Conservation (phyloP, 2,329 filamentous ascomycete genomes). For the Beauveria bassiana region DNA sequence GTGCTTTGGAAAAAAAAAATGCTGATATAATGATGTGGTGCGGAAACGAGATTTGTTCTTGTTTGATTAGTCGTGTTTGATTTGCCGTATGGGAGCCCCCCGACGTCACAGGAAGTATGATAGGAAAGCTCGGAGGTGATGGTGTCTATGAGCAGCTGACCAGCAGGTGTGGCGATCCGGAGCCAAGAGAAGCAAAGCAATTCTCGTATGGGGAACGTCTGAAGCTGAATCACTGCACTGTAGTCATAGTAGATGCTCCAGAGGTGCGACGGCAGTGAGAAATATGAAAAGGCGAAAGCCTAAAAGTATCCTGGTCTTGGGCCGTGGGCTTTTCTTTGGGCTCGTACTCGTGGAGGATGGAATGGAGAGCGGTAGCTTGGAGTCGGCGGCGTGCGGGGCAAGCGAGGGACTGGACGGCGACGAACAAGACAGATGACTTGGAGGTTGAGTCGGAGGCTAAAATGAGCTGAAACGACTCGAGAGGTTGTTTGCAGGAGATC, state of each 20-base stretch:
- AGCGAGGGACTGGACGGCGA: neutral
- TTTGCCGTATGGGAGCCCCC: neutral
- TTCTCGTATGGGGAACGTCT: neutral
- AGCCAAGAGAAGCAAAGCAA: neutral
- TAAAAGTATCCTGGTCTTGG: neutral
- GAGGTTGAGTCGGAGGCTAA: neutral
- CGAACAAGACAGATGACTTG: neutral
- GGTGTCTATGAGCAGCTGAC: neutral
- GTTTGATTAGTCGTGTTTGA: neutral
- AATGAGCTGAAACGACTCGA: neutral
- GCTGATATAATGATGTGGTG: neutral
- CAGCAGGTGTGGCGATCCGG: neutral
- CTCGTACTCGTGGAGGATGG: neutral
- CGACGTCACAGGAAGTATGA: neutral
- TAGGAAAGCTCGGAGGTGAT: neutral
- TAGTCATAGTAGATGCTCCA: neutral
- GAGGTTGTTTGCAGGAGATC: neutral
- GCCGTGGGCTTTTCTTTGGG: neutral
- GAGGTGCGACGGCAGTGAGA: too few species aligned
- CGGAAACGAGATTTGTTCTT: neutral
- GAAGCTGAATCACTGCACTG: neutral
- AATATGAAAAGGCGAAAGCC: too few species aligned
- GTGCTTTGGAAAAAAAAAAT: neutral
- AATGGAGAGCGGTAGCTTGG: neutral
- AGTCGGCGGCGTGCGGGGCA: slow-evolving; percentile 4